Evolutionary conservation across 345 rosid species (phyloP), one percentile per base, ranked within the genome.

Genomic region (Cochlearia excelsa): DNA sequence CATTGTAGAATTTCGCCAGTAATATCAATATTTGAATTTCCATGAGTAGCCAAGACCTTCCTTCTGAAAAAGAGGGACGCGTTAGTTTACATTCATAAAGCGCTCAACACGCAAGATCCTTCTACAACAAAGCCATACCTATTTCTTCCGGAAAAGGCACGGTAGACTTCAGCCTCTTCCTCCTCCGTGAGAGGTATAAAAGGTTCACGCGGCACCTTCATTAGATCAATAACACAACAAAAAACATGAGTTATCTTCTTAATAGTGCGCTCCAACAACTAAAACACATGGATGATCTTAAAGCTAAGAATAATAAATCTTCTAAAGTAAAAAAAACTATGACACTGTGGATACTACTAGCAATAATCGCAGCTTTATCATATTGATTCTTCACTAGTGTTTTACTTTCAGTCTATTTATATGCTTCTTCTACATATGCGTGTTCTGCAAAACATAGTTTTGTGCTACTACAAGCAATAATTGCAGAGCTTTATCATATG

Each of bases 1-100:
- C 96, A 94, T 68, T 54, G 88, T 58, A 94, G 61, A 75, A 78
- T 6, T 76, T 90, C 72, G 50, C 90, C 97, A 5, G 89, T 85
- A 52, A 94, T 90, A 56, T 84, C 86, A 74, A 94, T 94, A 61
- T 74, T 77, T 33, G 97, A 85, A 65, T 52, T 75, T 43, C 65
- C 11, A 72, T 94, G 97, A 52, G 66, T 43, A 46, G 77, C 87
- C 73, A 94, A 63, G 41, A 81, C 68, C 61, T 45, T 79, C 76
- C 74, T 78, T 76, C 99, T 94, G 78, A 58, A 70, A 71, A 67
- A 54, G 44, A 50, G 52, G 51, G 38, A 26, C 26, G 46, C 16
- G 43, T 30, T 11, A 54, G 4, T 49, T 72, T 54, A 65, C 34
- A 40, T n/a, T 52, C 33, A 51, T 2, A 43, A 29, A 26, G 2